phyloP scores from a whole-genome alignment of 163 green algal species.

The Smithsoniella earleae region DNA sequence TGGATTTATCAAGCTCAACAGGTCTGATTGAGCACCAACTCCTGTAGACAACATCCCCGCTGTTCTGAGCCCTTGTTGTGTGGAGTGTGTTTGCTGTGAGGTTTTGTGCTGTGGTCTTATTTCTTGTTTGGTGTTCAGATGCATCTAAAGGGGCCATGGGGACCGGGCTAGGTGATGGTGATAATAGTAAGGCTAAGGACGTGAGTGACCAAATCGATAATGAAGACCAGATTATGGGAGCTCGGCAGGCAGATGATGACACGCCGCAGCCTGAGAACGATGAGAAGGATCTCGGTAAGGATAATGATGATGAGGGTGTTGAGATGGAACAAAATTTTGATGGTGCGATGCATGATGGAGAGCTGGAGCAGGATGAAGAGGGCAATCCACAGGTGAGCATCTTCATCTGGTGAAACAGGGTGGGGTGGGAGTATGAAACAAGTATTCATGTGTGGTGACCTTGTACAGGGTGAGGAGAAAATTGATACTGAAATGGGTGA shows the following conservation, averaged over 20 bases:
- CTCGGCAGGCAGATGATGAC: constrained; percentile 51
- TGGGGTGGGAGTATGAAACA: too few species aligned
- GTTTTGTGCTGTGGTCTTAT: constrained; percentile 33
- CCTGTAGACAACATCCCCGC: constrained; percentile 28
- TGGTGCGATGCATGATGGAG: constrained; percentile 62
- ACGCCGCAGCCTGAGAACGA: constrained; percentile 28
- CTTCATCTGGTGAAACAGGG: too few species aligned
- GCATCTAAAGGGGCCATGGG: constrained; percentile 52
- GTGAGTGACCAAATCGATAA: constrained; percentile 88
- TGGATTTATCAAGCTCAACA: constrained; percentile 26
- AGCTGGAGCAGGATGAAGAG: constrained; percentile 56
- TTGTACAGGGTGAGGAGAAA: constrained; percentile 45
- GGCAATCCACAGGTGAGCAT: too few species aligned
- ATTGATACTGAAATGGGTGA: constrained; percentile 89
- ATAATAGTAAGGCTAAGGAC: constrained; percentile 63
- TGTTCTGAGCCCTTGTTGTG: constrained; percentile 24
- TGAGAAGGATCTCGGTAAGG: constrained; percentile 31
- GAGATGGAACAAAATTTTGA: constrained; percentile 98
- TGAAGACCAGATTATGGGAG: constrained; percentile 90
- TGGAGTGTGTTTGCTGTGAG: constrained; percentile 44
- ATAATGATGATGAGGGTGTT: constrained; percentile 59
- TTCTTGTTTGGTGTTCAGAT: neutral
- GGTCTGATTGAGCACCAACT: constrained; percentile 27
- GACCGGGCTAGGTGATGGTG: constrained; percentile 55
- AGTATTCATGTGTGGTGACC: too few species aligned